Base-by-base conservation (phyloP, 2,329 filamentous ascomycete genomes). In the Scleromitrula shiraiana region DNA sequence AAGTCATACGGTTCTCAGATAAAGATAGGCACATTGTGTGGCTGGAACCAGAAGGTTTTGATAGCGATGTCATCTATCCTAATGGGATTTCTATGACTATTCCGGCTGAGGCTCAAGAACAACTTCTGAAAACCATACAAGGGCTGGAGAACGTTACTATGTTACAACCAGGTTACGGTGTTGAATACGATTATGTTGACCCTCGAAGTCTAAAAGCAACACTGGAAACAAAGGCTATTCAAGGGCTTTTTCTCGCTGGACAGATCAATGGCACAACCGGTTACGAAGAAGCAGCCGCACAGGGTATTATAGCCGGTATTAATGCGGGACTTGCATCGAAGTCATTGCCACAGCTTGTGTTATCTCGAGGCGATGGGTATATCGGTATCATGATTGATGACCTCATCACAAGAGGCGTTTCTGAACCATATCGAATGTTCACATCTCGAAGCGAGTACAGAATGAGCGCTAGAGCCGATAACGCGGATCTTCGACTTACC, bases 371-470 rank as follows among this genome's bases (percentile, higher is more conserved):
- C 1, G 91, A 98, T 65, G 89, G 88, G 10, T 98, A 96, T 66
- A 97, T 98, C 61, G 93, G 93, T 56, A 85, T 98, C 68, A 95
- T 98, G 89, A 90, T 98, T 60, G 93, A 98, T 67, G 93, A 98
- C 64, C 79, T 98, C 30, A 83, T 95, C 62, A 97, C 91, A 19
- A 97, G 96, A 68, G 93, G 93, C 40, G 93, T 98, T 24, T 90
- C 86, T 2, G 93, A 98, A 64, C 93, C 93, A 1, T 98, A 98
- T 68, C 82, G 93, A 56, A 97, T 98, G 90, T 98, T 98, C 70
- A 98, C 93, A 2, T 86, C 87, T 5, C 82, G 93, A 54, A 95
- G 86, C 68, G 93, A 98, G 69, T 98, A 94, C 67, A 86, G 93
- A 53, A 90, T 98, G 77, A 88, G 84, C 36, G 81, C 88, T 2